Evolutionary conservation across 2,329 filamentous ascomycete species (phyloP).

Genomic region (Apiospora malaysiana): DNA sequence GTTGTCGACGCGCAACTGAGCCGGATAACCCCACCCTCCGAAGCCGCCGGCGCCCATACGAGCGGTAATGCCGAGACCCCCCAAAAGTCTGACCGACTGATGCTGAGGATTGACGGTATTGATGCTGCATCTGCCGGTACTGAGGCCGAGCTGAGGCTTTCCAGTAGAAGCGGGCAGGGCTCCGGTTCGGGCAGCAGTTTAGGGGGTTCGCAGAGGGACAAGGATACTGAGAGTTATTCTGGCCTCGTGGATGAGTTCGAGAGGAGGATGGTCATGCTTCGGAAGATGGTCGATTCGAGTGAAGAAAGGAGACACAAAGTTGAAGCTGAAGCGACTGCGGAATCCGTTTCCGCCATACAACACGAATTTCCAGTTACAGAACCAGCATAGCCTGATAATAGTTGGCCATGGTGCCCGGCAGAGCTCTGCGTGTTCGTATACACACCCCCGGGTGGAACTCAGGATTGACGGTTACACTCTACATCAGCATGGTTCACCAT

Average conservation of each 20-base stretch:
- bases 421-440: neutral
- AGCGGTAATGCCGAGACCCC: slow-evolving; percentile 35
- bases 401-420: neutral
- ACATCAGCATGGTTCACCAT: neutral
- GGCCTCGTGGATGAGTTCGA: slow-evolving; percentile 63
- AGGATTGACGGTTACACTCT: neutral
- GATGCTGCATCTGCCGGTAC: slow-evolving; percentile 41
- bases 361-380: neutral
- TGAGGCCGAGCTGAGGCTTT: slow-evolving; percentile 43
- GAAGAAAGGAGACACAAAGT: slow-evolving; percentile 48
- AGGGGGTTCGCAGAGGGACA: slow-evolving; percentile 35
- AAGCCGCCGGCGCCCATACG: slow-evolving; percentile 39
- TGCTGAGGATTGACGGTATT: slow-evolving; percentile 68
- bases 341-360: slow-evolving; percentile 4
- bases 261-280: slow-evolving; percentile 59
- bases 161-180: slow-evolving; percentile 34
- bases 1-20: slow-evolving; percentile 54
- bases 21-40: slow-evolving; percentile 44
- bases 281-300: slow-evolving; percentile 59
- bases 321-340: slow-evolving; percentile 20
- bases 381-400: neutral
- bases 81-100: slow-evolving; percentile 50
- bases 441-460: neutral
- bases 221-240: slow-evolving; percentile 49
- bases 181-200: slow-evolving; percentile 39